Base-by-base conservation (phyloP, 2,329 filamentous ascomycete genomes). In the Phialophora chinensis region DNA sequence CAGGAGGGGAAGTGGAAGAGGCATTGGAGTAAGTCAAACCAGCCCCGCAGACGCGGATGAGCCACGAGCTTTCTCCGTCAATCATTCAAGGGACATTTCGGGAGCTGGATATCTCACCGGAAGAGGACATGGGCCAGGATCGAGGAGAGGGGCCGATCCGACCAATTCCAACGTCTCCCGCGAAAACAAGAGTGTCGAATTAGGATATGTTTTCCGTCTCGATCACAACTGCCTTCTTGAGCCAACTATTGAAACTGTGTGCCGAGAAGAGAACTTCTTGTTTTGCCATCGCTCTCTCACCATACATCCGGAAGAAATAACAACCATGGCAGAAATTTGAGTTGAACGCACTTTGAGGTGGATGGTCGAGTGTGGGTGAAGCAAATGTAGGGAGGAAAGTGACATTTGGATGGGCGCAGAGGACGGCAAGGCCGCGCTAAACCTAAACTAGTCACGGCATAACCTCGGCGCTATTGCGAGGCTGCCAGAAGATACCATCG, bases 191-290 rank as follows among this genome's bases (percentile, higher is more conserved):
- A 27, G 25, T 33, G 27, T 53, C 49, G 49, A 42, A 53, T 61
- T 53, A 52, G 55, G 63, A 56, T 65, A 65, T 56, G 11, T 61
- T 61, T 65, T 57, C 63, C 63, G 27, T 49, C 59, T 61, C 38
- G 12, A 59, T 25, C 20, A 57, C 17, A 57, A 58, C 58, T 61
- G 31, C 59, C 59, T 17, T 53, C 38, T 49, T 52, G 61, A 38
- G 35, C 49, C 3, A 3, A 10, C 11, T 14, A 52, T 52, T 10
- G 25, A 17, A 55, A n/a, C 17, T 55, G 17, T 23, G 31, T 55
- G 53, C 53, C 11, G 53, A 4, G 29, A 10, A 17, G 25, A 20
- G 11, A 23, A 11, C 25, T 52, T 11, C 11, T 11, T 25, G 47
- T 14, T 25, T 50, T 12, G 17, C 17, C 47, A 50, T 11, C n/a